Evolutionary conservation across 768 basidiomycete species (phyloP).

Genomic region (Trametes cingulata): DNA sequence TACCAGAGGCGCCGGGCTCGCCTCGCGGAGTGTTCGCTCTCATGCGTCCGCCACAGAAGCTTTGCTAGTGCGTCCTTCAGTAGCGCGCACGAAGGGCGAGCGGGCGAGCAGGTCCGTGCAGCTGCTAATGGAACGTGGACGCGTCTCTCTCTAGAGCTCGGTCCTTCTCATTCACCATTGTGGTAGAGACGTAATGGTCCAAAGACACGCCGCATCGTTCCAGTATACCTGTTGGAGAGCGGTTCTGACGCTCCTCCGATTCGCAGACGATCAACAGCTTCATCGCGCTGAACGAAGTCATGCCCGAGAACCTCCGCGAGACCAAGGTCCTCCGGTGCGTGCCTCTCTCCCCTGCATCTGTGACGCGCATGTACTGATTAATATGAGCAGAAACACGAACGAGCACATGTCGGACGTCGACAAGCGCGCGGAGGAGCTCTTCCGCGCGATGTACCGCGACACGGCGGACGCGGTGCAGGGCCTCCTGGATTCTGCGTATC

Average conservation of each 20-base stretch:
- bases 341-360: background rate
- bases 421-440: slow-evolving; percentile 44
- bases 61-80: no score
- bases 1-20: no score
- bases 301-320: slow-evolving; percentile 54
- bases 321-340: slow-evolving; percentile 47
- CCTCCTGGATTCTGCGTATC: slow-evolving; percentile 53
- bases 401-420: slow-evolving; percentile 46
- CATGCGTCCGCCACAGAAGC: no score
- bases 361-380: background rate
- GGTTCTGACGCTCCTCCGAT: no score
- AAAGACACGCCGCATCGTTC: background rate
- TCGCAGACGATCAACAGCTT: slow-evolving; percentile 60
- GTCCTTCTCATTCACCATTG: no score
- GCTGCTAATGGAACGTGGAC: no score
- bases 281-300: slow-evolving; percentile 48
- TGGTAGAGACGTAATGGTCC: no score
- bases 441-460: slow-evolving; percentile 55
- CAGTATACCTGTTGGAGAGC: background rate
- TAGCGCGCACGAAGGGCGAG: no score
- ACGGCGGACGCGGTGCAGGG: slow-evolving; percentile 49
- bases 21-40: no score
- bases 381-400: slow-evolving; percentile 39
- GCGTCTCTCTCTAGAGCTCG: no score
- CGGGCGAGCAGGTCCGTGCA: no score